Base-by-base conservation (phyloP, 345 rosid species). In the Eucalyptus rudis region DNA sequence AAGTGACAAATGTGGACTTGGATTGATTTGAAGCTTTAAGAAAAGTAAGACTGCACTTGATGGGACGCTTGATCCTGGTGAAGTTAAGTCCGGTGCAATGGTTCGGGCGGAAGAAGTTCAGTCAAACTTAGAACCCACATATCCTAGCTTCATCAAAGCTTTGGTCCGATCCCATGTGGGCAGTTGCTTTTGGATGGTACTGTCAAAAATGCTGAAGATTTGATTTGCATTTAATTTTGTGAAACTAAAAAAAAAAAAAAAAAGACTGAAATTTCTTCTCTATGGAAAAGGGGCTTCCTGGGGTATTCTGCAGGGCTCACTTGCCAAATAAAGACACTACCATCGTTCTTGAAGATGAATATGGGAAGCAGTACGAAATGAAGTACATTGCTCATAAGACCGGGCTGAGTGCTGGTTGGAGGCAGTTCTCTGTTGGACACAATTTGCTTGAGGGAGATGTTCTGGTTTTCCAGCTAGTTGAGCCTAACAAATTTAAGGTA, bases 371-470 rank as follows among this genome's bases (percentile, higher is more conserved):
- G 54, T 94, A 88, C 47, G 91, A 86, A 88, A 93, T 95, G 90
- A 93, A 94, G 68, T 95, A 96, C 92, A 91, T 95, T 71, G 96
- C 94, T 49, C 91, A 93, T 84, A 96, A 91, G 91, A 96, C 95
- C 9, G 98, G 98, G 91, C 93, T 97, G 89, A 96, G 99, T 92
- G 98, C 98, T 92, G 99, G 99, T 79, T 97, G 99, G 99, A 92
- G 96, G 90, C 96, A 93, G 88, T 97, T 97, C 88, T 94, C 94
- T 40, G 89, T 92, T 89, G 95, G 93, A 25, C 98, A 95, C 92
- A 91, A 91, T 88, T 95, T 97, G 94, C 92, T 91, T 4, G 96
- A 95, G 90, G 99, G 99, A 47, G 98, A 97, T 93, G 96, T 92
- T 49, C 90, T 97, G 92, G 93, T 96, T 89, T 97, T 96, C 92